Conservation (phyloP, 2,329 filamentous ascomycete genomes). For the Eutypella sp. region DNA sequence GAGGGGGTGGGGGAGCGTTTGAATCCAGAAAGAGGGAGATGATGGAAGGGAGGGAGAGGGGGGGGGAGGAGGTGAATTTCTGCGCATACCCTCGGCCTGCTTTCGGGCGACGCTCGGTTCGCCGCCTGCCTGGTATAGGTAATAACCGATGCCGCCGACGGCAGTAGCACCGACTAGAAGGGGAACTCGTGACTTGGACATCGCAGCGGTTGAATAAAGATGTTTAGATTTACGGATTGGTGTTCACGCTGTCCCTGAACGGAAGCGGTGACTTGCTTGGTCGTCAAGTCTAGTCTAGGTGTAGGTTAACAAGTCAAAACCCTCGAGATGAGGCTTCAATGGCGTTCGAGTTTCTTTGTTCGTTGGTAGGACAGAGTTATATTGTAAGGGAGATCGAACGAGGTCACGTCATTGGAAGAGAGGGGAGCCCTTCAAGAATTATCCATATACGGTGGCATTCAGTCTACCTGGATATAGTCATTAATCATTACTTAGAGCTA, state of each 20-base stretch:
- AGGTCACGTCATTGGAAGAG: not conserved
- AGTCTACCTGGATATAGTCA: not conserved
- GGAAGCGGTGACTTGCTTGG: too few relatives aligned
- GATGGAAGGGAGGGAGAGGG: too few relatives aligned
- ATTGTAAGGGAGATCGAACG: not conserved
- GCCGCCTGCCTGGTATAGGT: slow-evolving; percentile 84
- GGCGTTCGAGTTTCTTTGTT: not conserved
- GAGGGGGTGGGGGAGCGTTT: too few relatives aligned
- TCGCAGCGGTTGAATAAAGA: slow-evolving; percentile 19
- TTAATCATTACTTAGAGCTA: not conserved
- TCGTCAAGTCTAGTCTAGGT: too few relatives aligned
- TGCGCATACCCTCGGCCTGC: slow-evolving; percentile 70
- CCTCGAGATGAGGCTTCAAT: too few relatives aligned
- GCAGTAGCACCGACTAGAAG: slow-evolving; percentile 55
- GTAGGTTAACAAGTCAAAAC: too few relatives aligned
- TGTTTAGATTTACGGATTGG: not conserved
- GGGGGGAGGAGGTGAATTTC: too few relatives aligned
- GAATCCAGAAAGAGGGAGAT: too few relatives aligned
- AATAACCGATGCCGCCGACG: slow-evolving; percentile 73
- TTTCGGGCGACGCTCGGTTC: slow-evolving; percentile 78
- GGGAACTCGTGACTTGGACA: slow-evolving; percentile 44
- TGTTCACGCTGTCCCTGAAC: too few relatives aligned
- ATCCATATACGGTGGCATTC: too few relatives aligned
- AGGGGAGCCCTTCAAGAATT: not conserved
- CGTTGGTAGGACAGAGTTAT: not conserved